Percentiles rank a stretch among this genome's conserved stretches.
Conservation (phyloP, 2,329 filamentous ascomycete genomes). For the Ophiostoma fasciatum region DNA sequence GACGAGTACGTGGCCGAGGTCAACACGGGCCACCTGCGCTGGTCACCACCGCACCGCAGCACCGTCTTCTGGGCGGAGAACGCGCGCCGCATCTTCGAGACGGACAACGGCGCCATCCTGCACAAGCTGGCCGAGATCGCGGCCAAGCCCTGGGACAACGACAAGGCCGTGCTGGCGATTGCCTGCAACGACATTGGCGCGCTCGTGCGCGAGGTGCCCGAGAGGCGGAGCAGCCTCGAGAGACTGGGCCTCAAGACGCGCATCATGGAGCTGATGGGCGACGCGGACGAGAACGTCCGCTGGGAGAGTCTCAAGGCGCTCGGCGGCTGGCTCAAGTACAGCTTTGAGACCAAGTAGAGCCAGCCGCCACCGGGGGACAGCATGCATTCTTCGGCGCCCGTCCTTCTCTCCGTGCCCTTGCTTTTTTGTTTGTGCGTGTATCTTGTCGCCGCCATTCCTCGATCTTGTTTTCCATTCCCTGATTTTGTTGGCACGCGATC, state of each 20-base stretch:
- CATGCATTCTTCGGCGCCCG: no score
- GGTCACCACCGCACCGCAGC: constrained; percentile 84
- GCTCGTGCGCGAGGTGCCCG: constrained; percentile 77
- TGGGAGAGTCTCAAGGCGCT: constrained; percentile 88
- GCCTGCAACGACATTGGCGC: constrained; percentile 86
- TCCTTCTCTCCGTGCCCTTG: no score
- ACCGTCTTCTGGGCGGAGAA: constrained; percentile 86
- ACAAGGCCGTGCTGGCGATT: constrained; percentile 80
- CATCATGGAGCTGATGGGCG: constrained; percentile 88
- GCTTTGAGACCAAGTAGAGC: constrained; percentile 31
- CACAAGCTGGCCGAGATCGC: constrained; percentile 77
- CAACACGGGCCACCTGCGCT: constrained; percentile 72
- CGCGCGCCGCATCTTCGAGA: constrained; percentile 70
- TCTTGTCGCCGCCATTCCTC: no score
- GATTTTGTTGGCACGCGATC: no score
- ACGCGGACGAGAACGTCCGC: constrained; percentile 72
- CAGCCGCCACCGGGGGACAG: no score
- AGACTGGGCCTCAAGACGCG: constrained; percentile 71
- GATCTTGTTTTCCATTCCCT: no score
- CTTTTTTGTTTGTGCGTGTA: no score
- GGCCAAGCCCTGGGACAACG: constrained; percentile 56
- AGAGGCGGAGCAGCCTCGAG: constrained; percentile 67
- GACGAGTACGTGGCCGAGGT: constrained; percentile 86
- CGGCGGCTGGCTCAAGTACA: constrained; percentile 49
- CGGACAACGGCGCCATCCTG: constrained; percentile 63